phyloP scores from a whole-genome alignment of 306 rosid genomes.

The Canavalia ensiformis region DNA sequence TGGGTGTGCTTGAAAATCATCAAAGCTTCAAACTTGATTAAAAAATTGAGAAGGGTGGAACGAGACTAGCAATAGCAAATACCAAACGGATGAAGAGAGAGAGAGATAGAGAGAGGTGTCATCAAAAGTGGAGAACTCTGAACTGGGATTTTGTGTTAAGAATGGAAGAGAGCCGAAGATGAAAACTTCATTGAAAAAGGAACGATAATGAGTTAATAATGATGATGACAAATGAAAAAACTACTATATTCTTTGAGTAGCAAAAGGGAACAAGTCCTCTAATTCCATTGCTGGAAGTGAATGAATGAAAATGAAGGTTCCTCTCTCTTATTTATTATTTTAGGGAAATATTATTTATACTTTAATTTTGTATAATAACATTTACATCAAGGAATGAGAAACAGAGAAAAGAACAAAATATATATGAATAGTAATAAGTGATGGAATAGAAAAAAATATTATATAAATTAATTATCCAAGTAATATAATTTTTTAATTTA shows the following conservation, averaged over 20 bases:
- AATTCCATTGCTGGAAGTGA: slow-evolving; percentile 47
- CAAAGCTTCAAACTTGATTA: slow-evolving; percentile 26
- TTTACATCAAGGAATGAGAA: too few species aligned
- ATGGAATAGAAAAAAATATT: too few species aligned
- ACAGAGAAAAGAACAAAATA: too few species aligned
- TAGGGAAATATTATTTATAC: too few species aligned
- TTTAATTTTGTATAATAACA: too few species aligned
- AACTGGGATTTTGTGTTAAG: slow-evolving; percentile 34
- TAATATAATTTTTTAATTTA: too few species aligned
- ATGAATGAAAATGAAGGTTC: slow-evolving; percentile 42
- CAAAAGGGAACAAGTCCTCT: slow-evolving; percentile 40
- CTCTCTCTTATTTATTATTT: background rate
- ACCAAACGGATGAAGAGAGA: slow-evolving; percentile 1
- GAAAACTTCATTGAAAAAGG: background rate
- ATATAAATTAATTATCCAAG: too few species aligned
- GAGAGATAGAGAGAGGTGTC: background rate
- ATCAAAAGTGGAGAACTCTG: slow-evolving; percentile 19
- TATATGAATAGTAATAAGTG: too few species aligned
- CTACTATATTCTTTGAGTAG: background rate
- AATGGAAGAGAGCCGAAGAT: slow-evolving; percentile 30
- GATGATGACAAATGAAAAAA: slow-evolving; percentile 36
- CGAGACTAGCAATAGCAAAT: slow-evolving; percentile 12
- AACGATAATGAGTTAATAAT: slow-evolving; percentile 33
- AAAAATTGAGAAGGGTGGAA: slow-evolving; percentile 18
- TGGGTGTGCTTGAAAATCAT: slow-evolving; percentile 37